Evolutionary conservation across 768 basidiomycete species (phyloP).

Genomic region (Tylopilus sp.): DNA sequence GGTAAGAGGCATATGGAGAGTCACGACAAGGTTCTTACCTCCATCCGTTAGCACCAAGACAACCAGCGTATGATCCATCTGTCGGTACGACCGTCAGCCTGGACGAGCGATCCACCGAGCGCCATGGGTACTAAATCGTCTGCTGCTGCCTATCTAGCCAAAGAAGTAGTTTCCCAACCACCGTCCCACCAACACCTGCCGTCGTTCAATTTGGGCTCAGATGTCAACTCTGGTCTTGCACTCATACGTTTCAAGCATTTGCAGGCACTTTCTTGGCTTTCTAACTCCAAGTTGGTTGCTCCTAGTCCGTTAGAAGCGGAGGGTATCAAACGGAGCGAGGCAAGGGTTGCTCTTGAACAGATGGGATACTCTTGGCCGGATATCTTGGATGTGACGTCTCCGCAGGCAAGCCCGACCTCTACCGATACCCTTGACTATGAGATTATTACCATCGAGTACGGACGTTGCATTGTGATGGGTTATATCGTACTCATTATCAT

Average conservation of each 20-base stretch:
- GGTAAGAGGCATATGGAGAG: slow-evolving; percentile 36
- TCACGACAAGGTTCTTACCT: slow-evolving; percentile 5
- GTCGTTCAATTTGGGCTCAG: background rate
- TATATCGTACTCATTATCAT: slow-evolving; percentile 4
- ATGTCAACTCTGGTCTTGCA: slow-evolving; percentile 6
- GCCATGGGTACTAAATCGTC: slow-evolving; percentile 13
- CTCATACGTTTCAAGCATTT: slow-evolving; percentile 25
- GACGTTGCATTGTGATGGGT: background rate
- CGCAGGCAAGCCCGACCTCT: slow-evolving; percentile 15
- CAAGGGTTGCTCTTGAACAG: slow-evolving; percentile 29
- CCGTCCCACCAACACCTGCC: slow-evolving; percentile 1
- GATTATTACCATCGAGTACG: slow-evolving; percentile 19
- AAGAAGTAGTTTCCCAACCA: background rate
- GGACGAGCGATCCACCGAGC: slow-evolving; percentile 55
- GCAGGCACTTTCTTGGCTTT: slow-evolving; percentile 25
- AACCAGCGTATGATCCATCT: slow-evolving; percentile 67
- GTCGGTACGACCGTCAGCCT: slow-evolving; percentile 77
- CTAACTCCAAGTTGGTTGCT: slow-evolving; percentile 17
- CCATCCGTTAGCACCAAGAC: slow-evolving; percentile 41
- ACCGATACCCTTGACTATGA: slow-evolving; percentile 33
- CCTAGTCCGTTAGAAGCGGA: slow-evolving; percentile 13
- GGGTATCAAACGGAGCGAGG: slow-evolving; percentile 12
- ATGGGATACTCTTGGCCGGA: slow-evolving; percentile 43
- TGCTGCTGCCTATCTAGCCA: background rate
- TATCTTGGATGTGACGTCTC: slow-evolving; percentile 38